Conservation (phyloP, 2,329 filamentous ascomycete genomes). For the Didymella pinodella region DNA sequence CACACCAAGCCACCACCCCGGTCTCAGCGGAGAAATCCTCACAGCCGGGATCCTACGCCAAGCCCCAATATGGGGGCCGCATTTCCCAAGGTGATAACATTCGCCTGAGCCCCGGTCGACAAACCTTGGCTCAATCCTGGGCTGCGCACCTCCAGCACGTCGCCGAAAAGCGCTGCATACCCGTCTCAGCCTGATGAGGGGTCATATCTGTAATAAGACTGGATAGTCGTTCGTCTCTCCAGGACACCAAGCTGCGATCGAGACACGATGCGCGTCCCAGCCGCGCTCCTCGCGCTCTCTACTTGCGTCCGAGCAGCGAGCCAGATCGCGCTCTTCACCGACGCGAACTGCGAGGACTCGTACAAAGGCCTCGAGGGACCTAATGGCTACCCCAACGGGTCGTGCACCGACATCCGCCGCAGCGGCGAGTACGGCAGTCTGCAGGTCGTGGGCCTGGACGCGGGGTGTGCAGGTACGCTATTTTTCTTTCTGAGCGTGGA, state of each 20-base stretch:
- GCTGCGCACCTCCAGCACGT: neutral
- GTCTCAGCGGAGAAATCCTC: neutral
- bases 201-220: too few relatives aligned
- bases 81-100: neutral
- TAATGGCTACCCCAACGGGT: slow-evolving; percentile 15
- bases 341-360: slow-evolving; percentile 5
- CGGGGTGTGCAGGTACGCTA: slow-evolving; percentile 8
- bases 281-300: neutral
- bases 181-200: neutral
- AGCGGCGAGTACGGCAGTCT: slow-evolving; percentile 15
- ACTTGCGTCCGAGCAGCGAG: neutral
- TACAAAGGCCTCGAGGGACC: slow-evolving; percentile 13
- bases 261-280: neutral
- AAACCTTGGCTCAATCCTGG: neutral
- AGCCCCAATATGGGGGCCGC: slow-evolving; percentile 1
- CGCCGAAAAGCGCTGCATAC: neutral
- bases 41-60: neutral
- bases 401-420: slow-evolving; percentile 13
- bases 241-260: too few relatives aligned
- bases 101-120: neutral
- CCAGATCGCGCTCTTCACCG: slow-evolving; percentile 14
- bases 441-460: slow-evolving; percentile 15
- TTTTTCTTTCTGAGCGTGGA: neutral
- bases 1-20: neutral
- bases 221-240: too few relatives aligned